Evolutionary conservation across 2,329 filamentous ascomycete species (phyloP), one percentile per base, ranked within the genome.

Genomic region (Aspergillus candidus): DNA sequence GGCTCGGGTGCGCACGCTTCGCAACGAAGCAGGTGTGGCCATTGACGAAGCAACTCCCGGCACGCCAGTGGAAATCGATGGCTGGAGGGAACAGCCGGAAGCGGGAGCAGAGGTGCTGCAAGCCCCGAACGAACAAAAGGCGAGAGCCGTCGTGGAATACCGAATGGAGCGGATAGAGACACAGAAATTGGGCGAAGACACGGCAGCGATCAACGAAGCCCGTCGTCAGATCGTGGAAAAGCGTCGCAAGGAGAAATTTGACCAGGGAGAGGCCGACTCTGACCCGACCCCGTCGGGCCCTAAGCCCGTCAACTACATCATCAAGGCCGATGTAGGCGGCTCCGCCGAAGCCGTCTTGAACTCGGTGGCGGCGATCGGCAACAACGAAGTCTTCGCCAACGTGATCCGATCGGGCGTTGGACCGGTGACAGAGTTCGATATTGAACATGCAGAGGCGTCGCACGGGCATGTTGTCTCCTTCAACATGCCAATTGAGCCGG

Each of bases 311-410:
- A 85, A 85, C 56, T 93, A 97, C 66, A 80, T 93, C 46, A 75
- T 98, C 70, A 95, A 94, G 67, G 90, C 84, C 42, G 93, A 98
- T 58, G 93, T 97, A 13, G 86, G 85, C 49, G 93, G 93, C 32
- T 97, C 91, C 0, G 89, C 90, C 0, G 93, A 98, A 71, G 93
- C 93, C 2, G 85, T 97, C 3, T 75, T 83, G 48, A 84, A 87
- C 38, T 83, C 84, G 7, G 76, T 98, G 46, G 72, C 82, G 48
- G 80, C 84, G 47, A 75, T 96, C 50, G 89, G 90, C 51, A 95
- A 85, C 69, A 82, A 88, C 55, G 88, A 97, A 62, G 83, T 96
- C 32, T 79, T 75, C 29, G 79, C 90, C 11, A 80, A 82, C 44
- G 75, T 98, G 46, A 78, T 98, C 31, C 82, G 85, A 15, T 84